Evolutionary conservation across 148 eudicot species (phyloP), one percentile per base, ranked within the genome.

Genomic region (Simmondsia chinensis): DNA sequence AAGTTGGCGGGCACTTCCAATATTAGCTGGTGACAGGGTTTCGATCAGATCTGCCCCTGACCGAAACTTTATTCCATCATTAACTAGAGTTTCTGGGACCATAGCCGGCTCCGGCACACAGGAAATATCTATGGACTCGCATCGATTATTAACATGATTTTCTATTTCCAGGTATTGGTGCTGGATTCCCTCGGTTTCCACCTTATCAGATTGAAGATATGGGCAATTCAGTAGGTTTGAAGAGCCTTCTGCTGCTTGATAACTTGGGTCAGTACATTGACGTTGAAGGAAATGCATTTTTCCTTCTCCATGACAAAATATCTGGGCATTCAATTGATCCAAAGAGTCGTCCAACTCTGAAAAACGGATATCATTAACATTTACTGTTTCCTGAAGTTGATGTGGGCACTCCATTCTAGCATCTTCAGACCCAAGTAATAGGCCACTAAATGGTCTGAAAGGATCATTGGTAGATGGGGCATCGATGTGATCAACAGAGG

Each of bases 61-160:
- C 36, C 36, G 60, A 32, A 59, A 39, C 28, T 66, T 68, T 36
- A 47, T 55, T 56, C 65, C 83, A 58, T 62, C 55, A 48, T 63
- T 46, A 42, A 75, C 38, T 59, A 73, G 69, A 21, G 97, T 85
- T 71, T 91, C 97, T 11, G 94, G 83, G 56, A 85, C 94, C 65
- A 68, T 73, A 48, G 94, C 69, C 30, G 83, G 82, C 69, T 91
- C 97, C 14, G 95, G 97, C 33, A 77, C 86, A 60, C 54, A 48
- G 12, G 94, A 91, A 25, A 82, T 43, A 37, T 77, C 75, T 29
- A 52, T 30, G 32, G 93, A 84, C 34, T 54, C 69, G 52, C 77
- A 63, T 27, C 25, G 56, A 31, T 59, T 70, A 40, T 55, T 46
- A 14, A 52, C 13, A 4, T 60, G 61, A 40, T 67, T 26, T 57